Evolutionary conservation across 495 filamentous ascomycete genomes (phyloP), one percentile per base, ranked within the genome.

Genomic region (Penicillium steckii): DNA sequence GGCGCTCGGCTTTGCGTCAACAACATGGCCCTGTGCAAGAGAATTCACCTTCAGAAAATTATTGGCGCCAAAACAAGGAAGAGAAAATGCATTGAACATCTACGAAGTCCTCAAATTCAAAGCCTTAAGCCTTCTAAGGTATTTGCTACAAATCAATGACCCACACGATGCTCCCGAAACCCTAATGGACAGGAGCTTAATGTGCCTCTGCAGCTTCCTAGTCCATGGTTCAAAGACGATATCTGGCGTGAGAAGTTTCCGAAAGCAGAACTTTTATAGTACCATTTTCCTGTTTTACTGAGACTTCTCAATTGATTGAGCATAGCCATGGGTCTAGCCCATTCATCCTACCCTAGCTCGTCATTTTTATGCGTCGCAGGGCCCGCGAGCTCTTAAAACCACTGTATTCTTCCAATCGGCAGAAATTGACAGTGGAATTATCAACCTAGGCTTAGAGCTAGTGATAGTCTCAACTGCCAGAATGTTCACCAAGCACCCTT

Each of bases 321-420:
- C 15, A 47, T 47, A 37, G 15, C 42, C 59, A 43, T 43, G 52
- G 57, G 48, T 49, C 61, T 56, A 37, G 58, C 50, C 58, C 44
- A 33, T 43, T 1, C 24, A 50, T 45, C 25, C 48, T 50, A 47
- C 46, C 43, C 24, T 42, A 44, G 15, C 8, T 44, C 38, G 17
- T n/a, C 33, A n/a, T 37, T 44, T 46, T 58, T 50, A 50, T 47
- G 43, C 6, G 33, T 15, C 15, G 18, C 33, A 37, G 33, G 33
- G 15, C 15, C 33, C 33, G 15, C 33, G 33, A 19, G n/a, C 15
- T 37, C 18, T 17, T 32, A 12, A 3, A 3, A 32, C 10, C 10
- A 32, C 29, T 32, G 15, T 15, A 13, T 7, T 2, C 33, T 6
- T 37, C 3, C 3, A 3, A 37, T 37, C 3, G n/a, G n/a, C n/a